Percentiles rank a stretch among this genome's conserved stretches.
Conservation (phyloP, 106 monocot genomes). For the Platanthera zijinensis region DNA sequence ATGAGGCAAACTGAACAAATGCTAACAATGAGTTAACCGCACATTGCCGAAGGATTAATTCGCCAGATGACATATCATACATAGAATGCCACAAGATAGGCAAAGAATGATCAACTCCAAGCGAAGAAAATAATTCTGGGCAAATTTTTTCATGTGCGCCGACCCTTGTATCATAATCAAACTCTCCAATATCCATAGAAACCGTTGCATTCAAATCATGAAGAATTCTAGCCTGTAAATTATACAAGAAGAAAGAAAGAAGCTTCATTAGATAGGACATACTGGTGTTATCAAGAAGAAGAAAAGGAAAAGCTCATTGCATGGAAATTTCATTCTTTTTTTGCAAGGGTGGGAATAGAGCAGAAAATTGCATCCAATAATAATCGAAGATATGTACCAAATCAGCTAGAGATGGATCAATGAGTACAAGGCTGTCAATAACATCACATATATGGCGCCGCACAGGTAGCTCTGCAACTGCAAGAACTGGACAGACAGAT, state of each 20-base stretch:
- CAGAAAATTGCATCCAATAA: background rate
- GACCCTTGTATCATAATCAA: conserved; percentile 85
- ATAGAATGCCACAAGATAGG: conserved; percentile 77
- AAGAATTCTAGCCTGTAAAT: conserved; percentile 56
- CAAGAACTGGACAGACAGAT: conserved; percentile 47
- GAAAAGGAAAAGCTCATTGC: background rate
- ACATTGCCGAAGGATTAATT: conserved; percentile 71
- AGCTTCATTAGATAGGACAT: background rate
- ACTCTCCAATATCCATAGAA: conserved; percentile 52
- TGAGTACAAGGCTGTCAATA: conserved; percentile 38
- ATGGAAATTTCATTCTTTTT: background rate
- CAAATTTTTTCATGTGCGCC: conserved; percentile 49
- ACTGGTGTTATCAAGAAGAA: background rate
- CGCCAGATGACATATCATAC: conserved; percentile 77
- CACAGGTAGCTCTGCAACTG: conserved; percentile 37
- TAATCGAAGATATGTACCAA: conserved; percentile 37
- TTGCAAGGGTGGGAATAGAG: background rate
- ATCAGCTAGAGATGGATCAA: conserved; percentile 45
- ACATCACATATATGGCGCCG: conserved; percentile 61
- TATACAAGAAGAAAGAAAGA: background rate
- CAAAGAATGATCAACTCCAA: conserved; percentile 44
- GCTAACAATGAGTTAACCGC: conserved; percentile 62
- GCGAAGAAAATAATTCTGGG: conserved; percentile 36
- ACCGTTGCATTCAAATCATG: conserved; percentile 71
- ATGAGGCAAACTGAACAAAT: conserved; percentile 57